Percentiles rank a stretch among this genome's conserved stretches.
Evolutionary conservation across 2,329 filamentous ascomycete genomes (phyloP).

Genomic region (Fusarium udum): DNA sequence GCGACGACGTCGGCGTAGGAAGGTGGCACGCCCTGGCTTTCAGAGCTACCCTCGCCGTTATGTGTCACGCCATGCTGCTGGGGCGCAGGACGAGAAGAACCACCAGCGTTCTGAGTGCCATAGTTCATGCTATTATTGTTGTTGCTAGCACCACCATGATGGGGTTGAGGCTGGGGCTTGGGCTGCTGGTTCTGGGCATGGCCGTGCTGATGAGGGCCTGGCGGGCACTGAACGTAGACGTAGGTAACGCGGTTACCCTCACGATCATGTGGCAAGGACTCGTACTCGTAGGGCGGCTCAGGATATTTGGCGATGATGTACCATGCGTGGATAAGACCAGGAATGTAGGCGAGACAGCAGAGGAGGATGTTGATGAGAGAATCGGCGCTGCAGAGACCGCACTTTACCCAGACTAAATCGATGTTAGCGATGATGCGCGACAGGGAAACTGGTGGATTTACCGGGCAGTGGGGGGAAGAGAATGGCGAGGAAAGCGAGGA

Average conservation of each 20-base stretch:
- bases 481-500: slow-evolving; percentile 71
- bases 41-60: slow-evolving; percentile 53
- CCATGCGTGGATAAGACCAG: slow-evolving; percentile 93
- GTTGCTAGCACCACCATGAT: slow-evolving; percentile 40
- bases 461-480: slow-evolving; percentile 73
- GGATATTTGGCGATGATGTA: slow-evolving; percentile 96
- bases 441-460: slow-evolving; percentile 50
- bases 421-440: slow-evolving; percentile 21
- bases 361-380: slow-evolving; percentile 95
- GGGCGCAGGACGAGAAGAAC: slow-evolving; percentile 40
- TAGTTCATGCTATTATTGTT: slow-evolving; percentile 52
- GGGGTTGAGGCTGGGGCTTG: slow-evolving; percentile 45
- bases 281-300: slow-evolving; percentile 77
- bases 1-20: slow-evolving; percentile 90
- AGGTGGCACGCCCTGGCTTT: slow-evolving; percentile 70
- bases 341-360: slow-evolving; percentile 80
- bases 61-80: slow-evolving; percentile 48
- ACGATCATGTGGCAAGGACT: slow-evolving; percentile 66
- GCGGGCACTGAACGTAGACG: slow-evolving; percentile 73
- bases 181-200: slow-evolving; percentile 37
- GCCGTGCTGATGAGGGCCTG: slow-evolving; percentile 49
- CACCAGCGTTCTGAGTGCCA: slow-evolving; percentile 51
- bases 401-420: slow-evolving; percentile 88
- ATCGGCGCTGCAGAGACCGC: slow-evolving; percentile 91
- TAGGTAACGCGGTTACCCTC: slow-evolving; percentile 74